Base-by-base conservation (phyloP, 208 protist genomes). In the Tetramitus jugosus region DNA sequence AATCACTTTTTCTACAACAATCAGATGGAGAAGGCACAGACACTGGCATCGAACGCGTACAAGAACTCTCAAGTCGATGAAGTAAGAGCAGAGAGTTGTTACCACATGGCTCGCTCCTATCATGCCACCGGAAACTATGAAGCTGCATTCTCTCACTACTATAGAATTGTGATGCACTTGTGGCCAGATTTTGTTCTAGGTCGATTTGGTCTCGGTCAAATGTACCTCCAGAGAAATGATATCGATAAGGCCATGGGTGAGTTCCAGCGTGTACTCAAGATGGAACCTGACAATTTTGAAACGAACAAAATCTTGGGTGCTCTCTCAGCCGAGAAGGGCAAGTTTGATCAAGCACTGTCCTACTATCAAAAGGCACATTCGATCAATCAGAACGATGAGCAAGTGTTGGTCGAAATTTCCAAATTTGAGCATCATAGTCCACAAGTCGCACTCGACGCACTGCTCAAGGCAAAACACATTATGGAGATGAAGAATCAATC, bases 281-380 rank as follows among this genome's bases (percentile, higher is more conserved):
- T 61, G 42, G 43, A 81, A n/a, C 84, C 84, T 37, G 81, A 87
- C n/a, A 86, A 86, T 76, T 85, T 79, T 45, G 85, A 88, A 75
- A 76, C 85, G 17, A 60, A 84, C 0, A n/a, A 76, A 46, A 52
- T 79, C 61, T 64, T 79, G 10, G 79, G 60, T 14, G 43, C 61
- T n/a, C 26, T 79, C 7, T 71, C 69, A 39, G 69, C 35, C 2
- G 31, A 39, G 29, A 61, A 33, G 20, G 45, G 37, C 17, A 60
- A 77, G n/a, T 20, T 37, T 20, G 56, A 76, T 13, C 37, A 71
- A 40, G 53, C 56, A n/a, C 17, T 75, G 6, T n/a, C 53, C 56
- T 45, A 62, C 20, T 49, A 78, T 1, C 7, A 56, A 31, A 77
- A 45, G 13, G 52, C 67, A 7, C 26, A 42, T n/a, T 29, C 13